Evolutionary conservation across 192 early-diverging fungal species (phyloP).

Genomic region (Mortierella alpina): DNA sequence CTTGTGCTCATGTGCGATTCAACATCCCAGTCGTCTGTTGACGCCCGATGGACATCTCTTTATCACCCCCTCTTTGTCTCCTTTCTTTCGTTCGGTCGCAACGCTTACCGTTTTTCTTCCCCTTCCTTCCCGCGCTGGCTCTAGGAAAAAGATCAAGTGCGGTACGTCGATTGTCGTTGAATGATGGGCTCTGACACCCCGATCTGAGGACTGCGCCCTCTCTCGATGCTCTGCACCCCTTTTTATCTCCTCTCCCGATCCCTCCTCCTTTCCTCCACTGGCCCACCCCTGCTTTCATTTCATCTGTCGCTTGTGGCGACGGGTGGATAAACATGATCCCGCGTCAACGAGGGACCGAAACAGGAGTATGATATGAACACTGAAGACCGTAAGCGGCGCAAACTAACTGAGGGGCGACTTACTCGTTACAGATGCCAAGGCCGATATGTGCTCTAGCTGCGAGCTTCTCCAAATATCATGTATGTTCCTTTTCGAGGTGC

Average conservation of each 20-base stretch:
- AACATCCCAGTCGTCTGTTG: too few species aligned
- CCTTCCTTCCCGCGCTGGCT: neutral
- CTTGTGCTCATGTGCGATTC: too few species aligned
- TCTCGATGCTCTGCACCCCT: neutral
- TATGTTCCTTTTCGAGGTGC: slow-evolving; percentile 1
- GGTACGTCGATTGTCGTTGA: slow-evolving; percentile 19
- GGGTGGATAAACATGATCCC: too few species aligned
- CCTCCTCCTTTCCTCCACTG: neutral
- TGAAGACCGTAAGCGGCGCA: too few species aligned
- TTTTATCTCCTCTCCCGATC: neutral
- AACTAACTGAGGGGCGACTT: too few species aligned
- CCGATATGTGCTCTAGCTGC: slow-evolving; percentile 42
- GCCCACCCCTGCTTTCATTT: neutral
- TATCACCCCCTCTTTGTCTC: neutral
- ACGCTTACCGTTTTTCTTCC: neutral
- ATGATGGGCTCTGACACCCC: neutral
- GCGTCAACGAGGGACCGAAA: too few species aligned
- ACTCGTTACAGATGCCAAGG: slow-evolving; percentile 34
- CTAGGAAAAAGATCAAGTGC: slow-evolving; percentile 39
- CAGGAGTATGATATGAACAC: too few species aligned
- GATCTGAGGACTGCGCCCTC: neutral
- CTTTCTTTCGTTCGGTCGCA: neutral
- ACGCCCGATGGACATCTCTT: too few species aligned
- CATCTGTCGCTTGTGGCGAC: neutral
- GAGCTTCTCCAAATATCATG: slow-evolving; percentile 47